These are phyloP conservation scores for Gelatoporia subvermispora DNA, from an alignment of 768 basidiomycete genomes.

Conservation along the genomic window DNA sequence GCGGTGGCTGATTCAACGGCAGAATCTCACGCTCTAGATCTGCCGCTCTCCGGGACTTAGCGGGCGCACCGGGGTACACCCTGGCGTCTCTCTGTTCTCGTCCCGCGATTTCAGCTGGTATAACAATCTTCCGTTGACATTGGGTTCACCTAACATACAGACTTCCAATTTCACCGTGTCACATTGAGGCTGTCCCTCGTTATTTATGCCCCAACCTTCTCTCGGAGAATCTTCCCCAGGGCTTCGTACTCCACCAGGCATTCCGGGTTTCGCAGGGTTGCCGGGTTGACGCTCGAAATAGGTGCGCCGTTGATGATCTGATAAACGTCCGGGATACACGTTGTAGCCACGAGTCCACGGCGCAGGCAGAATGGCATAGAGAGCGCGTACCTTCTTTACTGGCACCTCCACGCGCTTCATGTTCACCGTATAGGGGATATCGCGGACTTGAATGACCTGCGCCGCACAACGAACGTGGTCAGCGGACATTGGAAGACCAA, in stretches of 20 bases:
- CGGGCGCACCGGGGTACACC: no score
- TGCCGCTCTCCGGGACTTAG: no score
- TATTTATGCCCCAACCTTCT: slow-evolving; percentile 33
- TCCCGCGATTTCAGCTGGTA: no score
- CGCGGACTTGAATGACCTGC: slow-evolving; percentile 64
- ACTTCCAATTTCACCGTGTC: no score
- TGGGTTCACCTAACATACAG: no score
- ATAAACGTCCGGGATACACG: slow-evolving; percentile 6
- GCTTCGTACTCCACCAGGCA: slow-evolving; percentile 59
- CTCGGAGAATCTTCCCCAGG: slow-evolving; percentile 46
- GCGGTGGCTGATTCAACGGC: no score
- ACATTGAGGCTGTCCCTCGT: not conserved
- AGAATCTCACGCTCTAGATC: no score
- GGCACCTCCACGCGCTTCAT: slow-evolving; percentile 78
- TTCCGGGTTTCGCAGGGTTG: slow-evolving; percentile 70
- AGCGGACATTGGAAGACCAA: slow-evolving; percentile 18
- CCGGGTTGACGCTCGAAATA: slow-evolving; percentile 61
- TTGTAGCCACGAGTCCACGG: slow-evolving; percentile 13
- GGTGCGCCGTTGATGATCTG: slow-evolving; percentile 78
- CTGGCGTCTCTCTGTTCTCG: no score
- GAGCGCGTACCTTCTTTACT: slow-evolving; percentile 57
- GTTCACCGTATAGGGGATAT: slow-evolving; percentile 78
- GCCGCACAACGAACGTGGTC: slow-evolving; percentile 11
- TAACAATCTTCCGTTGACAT: no score
- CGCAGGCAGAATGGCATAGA: slow-evolving; percentile 8